Evolutionary conservation across 2,329 filamentous ascomycete genomes (phyloP).

Genomic region (Colletotrichum chlorophyti): DNA sequence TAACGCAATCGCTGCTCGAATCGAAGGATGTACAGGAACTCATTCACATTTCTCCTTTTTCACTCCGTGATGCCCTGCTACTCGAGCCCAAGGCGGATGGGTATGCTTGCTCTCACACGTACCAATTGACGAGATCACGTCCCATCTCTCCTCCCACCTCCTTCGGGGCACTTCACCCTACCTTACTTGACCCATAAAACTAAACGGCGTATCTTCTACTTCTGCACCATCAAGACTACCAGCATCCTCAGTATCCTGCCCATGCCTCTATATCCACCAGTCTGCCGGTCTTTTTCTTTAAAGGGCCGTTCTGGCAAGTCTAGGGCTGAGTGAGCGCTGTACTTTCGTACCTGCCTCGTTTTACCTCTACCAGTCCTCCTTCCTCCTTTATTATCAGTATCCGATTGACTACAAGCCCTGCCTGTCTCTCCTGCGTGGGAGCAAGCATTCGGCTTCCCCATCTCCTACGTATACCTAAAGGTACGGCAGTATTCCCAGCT

Average conservation of each 20-base stretch:
- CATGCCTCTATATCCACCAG: neutral
- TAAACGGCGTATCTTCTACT: too few relatives aligned
- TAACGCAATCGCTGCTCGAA: neutral
- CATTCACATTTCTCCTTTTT: neutral
- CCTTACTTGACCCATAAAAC: too few relatives aligned
- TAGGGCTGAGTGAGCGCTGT: neutral
- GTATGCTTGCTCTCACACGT: too few relatives aligned
- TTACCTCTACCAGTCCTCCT: neutral
- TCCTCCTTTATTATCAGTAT: too few relatives aligned
- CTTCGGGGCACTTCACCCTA: too few relatives aligned
- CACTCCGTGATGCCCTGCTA: neutral
- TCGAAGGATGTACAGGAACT: neutral
- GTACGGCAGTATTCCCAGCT: too few relatives aligned
- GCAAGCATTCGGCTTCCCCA: too few relatives aligned
- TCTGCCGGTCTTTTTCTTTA: too few relatives aligned
- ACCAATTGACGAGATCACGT: too few relatives aligned
- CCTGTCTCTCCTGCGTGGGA: neutral
- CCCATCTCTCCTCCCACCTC: too few relatives aligned
- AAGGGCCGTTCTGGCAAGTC: slow-evolving; percentile 10
- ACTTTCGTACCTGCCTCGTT: neutral
- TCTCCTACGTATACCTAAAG: too few relatives aligned
- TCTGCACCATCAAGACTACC: neutral
- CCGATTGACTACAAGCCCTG: neutral
- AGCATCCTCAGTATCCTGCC: neutral
- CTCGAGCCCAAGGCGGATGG: neutral